Evolutionary conservation across 768 basidiomycete genomes (phyloP), one percentile per base, ranked within the genome.

Genomic region (Phaeolepiota aurea): DNA sequence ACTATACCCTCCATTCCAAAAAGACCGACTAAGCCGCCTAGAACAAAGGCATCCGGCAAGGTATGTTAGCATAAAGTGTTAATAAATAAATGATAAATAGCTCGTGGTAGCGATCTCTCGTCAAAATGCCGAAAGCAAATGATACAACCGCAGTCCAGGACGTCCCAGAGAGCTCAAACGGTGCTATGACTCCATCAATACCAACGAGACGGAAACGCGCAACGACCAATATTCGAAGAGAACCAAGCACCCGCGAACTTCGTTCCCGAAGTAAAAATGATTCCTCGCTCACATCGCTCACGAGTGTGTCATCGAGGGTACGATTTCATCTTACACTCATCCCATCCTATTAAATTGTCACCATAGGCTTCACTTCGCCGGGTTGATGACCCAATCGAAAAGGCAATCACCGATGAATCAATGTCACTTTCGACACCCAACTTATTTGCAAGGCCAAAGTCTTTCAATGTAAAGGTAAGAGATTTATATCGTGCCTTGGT

Each of bases 261-360:
- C 65, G 73, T 23, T 72, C 73, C n/a, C 53, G 51, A 40, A 63
- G 69, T 44, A 62, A 61, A 45, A 59, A 58, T 15, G 55, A 58
- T 14, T 47, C 52, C 32, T 68, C 38, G n/a, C 13, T 67, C 25
- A 59, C 63, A 21, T 60, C 64, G 1, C 45, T 63, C 20, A 62
- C 62, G 38, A 65, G 63, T 38, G 50, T 65, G 20, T 63, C 69
- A 34, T 65, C 64, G 25, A 63, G 58, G 49, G 69, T 73, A 46
- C 20, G 28, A 20, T 18, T 42, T 21, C 28, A 12, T 39, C 10
- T 34, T 20, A 13, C 19, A 40, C 20, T 48, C 15, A 36, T 40
- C 15, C 35, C 36, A 18, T 41, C 28, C 32, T 31, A 30, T 41
- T 28, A 28, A 28, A 31, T 13, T n/a, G n/a, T n/a, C n/a, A n/a